These are phyloP conservation scores for Larix sibirica DNA, from an alignment of 83 land plant species.

Conservation along the genomic window DNA sequence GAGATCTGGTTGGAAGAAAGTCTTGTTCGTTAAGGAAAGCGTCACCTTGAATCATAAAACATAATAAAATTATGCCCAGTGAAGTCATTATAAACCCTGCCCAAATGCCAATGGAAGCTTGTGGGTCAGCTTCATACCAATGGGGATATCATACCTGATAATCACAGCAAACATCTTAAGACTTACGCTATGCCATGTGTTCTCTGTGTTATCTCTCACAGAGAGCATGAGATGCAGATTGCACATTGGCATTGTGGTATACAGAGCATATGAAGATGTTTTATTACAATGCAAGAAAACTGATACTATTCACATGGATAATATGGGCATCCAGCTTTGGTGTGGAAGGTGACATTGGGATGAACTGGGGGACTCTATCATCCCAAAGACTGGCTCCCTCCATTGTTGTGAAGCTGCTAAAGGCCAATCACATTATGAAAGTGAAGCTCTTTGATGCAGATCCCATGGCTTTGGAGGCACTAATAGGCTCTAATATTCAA, in stretches of 20 bases:
- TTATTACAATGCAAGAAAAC: background rate
- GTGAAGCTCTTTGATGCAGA: conserved; percentile 80
- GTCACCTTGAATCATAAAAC: too few relatives aligned
- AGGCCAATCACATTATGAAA: conserved; percentile 45
- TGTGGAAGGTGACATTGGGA: conserved; percentile 52
- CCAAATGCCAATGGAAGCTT: too few relatives aligned
- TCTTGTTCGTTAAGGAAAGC: too few relatives aligned
- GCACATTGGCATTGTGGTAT: background rate
- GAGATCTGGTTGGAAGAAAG: too few relatives aligned
- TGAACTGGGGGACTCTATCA: conserved; percentile 69
- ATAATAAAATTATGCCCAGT: too few relatives aligned
- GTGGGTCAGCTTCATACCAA: too few relatives aligned
- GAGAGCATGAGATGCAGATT: background rate
- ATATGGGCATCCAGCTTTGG: background rate
- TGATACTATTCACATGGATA: background rate
- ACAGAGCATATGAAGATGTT: conserved; percentile 5
- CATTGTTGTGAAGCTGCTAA: conserved; percentile 56
- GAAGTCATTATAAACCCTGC: too few relatives aligned
- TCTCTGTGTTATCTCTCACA: background rate
- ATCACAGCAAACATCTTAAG: too few relatives aligned
- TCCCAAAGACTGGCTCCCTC: conserved; percentile 48
- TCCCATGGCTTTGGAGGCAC: conserved; percentile 42
- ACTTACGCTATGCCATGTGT: too few relatives aligned
- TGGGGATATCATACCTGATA: too few relatives aligned
- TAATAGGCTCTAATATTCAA: conserved; percentile 55